Evolutionary conservation across 2,329 filamentous ascomycete genomes (phyloP).

Genomic region (Tolypocladium pustulatum): DNA sequence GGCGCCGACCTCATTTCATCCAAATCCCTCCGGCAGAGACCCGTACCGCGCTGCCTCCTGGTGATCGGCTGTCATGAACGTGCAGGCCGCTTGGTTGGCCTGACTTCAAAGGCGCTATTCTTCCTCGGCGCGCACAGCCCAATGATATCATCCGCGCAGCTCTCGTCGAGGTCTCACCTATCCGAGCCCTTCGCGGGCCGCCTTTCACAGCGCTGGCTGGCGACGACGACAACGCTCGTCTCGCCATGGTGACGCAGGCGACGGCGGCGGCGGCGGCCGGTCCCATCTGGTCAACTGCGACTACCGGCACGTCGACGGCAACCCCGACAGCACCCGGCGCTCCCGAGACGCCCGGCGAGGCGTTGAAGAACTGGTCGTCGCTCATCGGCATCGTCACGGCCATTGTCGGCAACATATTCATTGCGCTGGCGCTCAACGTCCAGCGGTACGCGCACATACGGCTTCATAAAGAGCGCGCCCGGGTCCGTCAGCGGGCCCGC

Average conservation of each 20-base stretch:
- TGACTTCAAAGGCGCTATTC: neutral
- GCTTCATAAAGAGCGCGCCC: constrained; percentile 59
- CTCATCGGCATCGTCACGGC: constrained; percentile 91
- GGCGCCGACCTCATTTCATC: neutral
- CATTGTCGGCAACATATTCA: constrained; percentile 85
- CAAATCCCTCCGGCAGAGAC: neutral
- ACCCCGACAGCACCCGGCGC: constrained; percentile 6
- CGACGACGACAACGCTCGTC: constrained; percentile 1
- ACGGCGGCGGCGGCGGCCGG: neutral
- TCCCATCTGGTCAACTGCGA: neutral
- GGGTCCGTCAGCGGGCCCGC: constrained; percentile 43
- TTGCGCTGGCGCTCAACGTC: constrained; percentile 90
- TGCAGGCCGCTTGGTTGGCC: neutral
- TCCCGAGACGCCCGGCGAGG: constrained; percentile 29
- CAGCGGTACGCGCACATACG: constrained; percentile 91
- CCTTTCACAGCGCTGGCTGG: constrained; percentile 1
- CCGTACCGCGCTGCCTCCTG: neutral
- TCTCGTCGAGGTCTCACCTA: neutral
- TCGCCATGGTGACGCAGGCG: neutral
- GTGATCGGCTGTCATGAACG: neutral
- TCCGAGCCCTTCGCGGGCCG: neutral
- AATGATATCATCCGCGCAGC: constrained; percentile 3
- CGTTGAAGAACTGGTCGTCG: constrained; percentile 70
- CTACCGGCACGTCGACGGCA: neutral
- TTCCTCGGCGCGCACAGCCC: neutral